Evolutionary conservation across 495 filamentous ascomycete species (phyloP).

Genomic region (Hypoxylon trugodes): DNA sequence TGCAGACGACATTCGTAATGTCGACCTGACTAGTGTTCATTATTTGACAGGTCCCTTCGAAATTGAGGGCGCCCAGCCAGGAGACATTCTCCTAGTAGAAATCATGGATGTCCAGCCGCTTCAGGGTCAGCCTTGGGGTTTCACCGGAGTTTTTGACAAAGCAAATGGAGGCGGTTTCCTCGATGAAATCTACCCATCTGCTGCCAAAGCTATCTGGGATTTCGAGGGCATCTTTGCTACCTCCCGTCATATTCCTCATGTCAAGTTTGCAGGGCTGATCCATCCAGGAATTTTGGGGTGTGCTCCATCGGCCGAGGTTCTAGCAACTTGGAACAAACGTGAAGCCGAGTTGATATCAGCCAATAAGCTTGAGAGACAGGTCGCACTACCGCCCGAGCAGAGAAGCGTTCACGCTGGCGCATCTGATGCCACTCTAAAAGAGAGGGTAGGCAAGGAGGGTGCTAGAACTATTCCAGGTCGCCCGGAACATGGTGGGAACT

Average conservation of each 20-base stretch:
- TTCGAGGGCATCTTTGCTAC: slow-evolving; percentile 96
- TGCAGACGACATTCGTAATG: slow-evolving; percentile 86
- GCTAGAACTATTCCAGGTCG: slow-evolving; percentile 87
- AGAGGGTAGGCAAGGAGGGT: slow-evolving; percentile 84
- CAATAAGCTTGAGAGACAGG: slow-evolving; percentile 71
- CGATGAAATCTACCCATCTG: slow-evolving; percentile 87
- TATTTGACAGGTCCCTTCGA: slow-evolving; percentile 94
- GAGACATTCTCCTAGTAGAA: slow-evolving; percentile 87
- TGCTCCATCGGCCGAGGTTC: slow-evolving; percentile 75
- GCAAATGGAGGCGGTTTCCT: slow-evolving; percentile 91
- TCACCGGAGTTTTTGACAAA: slow-evolving; percentile 84
- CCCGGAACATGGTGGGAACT: slow-evolving; percentile 74
- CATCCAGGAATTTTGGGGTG: slow-evolving; percentile 95
- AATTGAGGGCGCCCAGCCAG: slow-evolving; percentile 84
- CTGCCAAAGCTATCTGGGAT: slow-evolving; percentile 97
- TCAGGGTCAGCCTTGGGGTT: slow-evolving; percentile 88
- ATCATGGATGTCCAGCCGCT: slow-evolving; percentile 97
- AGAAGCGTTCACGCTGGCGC: slow-evolving; percentile 75
- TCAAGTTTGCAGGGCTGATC: slow-evolving; percentile 90
- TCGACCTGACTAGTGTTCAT: slow-evolving; percentile 85
- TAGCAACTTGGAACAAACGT: slow-evolving; percentile 79
- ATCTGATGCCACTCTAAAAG: slow-evolving; percentile 67
- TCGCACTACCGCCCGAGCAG: slow-evolving; percentile 81
- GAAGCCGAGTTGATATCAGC: slow-evolving; percentile 81
- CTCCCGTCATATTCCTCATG: slow-evolving; percentile 87